Conservation (phyloP, 1,284 basidiomycete genomes). For the Lentinula novae-zelandiae region DNA sequence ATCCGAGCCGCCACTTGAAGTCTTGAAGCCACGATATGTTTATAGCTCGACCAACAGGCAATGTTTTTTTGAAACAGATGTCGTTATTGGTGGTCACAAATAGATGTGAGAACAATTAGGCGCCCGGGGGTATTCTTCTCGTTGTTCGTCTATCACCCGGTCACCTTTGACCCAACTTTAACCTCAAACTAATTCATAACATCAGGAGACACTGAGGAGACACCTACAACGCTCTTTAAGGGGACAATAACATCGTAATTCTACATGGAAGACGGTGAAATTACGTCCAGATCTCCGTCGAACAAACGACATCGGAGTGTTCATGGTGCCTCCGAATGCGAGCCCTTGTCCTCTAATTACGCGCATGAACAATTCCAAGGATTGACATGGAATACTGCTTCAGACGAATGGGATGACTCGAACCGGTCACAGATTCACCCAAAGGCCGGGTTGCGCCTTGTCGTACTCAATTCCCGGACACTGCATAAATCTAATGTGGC, state of each 20-base stretch:
- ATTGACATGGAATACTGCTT: conserved; percentile 45
- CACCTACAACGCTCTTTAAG: background rate
- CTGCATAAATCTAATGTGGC: conserved; percentile 50
- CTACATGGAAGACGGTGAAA: background rate
- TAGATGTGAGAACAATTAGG: background rate
- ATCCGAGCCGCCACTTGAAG: background rate
- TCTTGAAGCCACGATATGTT: background rate
- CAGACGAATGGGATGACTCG: background rate
- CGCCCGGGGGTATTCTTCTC: background rate
- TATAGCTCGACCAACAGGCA: background rate
- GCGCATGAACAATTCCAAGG: conserved; percentile 49
- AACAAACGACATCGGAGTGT: background rate
- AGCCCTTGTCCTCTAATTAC: background rate
- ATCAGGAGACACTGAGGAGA: no score
- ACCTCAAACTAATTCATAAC: no score
- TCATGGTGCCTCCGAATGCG: background rate
- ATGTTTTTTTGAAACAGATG: background rate
- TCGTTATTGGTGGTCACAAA: background rate
- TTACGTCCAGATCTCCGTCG: background rate
- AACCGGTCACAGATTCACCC: background rate
- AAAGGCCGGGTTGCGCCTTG: conserved; percentile 42
- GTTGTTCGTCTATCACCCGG: background rate
- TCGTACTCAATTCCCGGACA: conserved; percentile 48
- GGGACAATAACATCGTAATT: background rate
- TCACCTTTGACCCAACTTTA: background rate